Evolutionary conservation across 805 yeast species (phyloP).

Genomic region (Yarrowia porcina): DNA sequence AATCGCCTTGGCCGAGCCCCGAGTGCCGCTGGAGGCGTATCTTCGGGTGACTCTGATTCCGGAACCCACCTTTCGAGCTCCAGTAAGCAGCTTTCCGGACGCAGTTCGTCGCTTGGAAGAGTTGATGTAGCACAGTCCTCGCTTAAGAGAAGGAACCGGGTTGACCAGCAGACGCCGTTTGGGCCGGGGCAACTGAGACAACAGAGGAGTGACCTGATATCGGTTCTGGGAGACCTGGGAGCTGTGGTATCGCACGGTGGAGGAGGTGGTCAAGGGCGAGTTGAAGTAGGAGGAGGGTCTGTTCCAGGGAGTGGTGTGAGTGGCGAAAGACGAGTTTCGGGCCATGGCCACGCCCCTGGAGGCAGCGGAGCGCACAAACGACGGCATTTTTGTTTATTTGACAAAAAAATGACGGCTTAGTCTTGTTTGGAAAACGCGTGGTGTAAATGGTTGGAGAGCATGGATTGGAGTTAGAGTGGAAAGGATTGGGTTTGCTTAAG

Average conservation of each 20-base stretch:
- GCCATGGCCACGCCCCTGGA: conserved; percentile 15
- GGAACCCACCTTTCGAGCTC: conserved; percentile 19
- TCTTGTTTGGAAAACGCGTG: background rate
- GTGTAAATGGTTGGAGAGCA: background rate
- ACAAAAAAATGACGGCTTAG: no score
- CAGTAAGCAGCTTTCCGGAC: background rate
- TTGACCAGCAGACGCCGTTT: conserved; percentile 23
- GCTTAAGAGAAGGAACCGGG: conserved; percentile 31
- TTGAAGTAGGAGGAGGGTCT: conserved; percentile 1
- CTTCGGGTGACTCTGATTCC: conserved; percentile 25
- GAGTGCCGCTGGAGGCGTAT: conserved; percentile 25
- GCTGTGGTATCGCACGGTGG: background rate
- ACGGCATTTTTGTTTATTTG: background rate
- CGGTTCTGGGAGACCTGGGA: background rate
- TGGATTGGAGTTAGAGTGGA: background rate
- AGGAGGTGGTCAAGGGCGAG: conserved; percentile 8
- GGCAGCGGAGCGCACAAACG: conserved; percentile 9
- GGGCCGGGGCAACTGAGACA: conserved; percentile 1
- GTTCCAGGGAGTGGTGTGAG: background rate
- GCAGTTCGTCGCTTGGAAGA: conserved; percentile 26
- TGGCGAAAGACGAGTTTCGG: background rate
- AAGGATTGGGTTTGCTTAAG: background rate
- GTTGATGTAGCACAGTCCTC: conserved; percentile 31
- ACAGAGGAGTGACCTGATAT: background rate
- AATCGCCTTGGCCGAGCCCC: conserved; percentile 2